Conservation (phyloP, 768 basidiomycete species). For the Serendipita indica region DNA sequence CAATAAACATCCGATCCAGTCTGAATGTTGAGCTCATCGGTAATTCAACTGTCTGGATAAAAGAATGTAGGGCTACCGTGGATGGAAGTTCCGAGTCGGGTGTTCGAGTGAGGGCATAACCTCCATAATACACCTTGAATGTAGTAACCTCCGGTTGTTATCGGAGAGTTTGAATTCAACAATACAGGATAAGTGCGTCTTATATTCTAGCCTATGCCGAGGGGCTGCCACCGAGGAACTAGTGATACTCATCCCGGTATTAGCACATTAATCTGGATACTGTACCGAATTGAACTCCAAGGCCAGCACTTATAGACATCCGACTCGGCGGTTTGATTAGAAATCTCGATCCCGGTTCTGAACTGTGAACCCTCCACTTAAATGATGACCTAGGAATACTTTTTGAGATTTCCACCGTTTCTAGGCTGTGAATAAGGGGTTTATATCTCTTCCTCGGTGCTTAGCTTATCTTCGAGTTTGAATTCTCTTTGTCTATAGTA, state of each 20-base stretch:
- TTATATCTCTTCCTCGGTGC: too few species aligned
- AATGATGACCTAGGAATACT: background rate
- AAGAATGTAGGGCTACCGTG: too few species aligned
- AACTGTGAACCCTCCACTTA: background rate
- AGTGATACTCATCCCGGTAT: conserved; percentile 28
- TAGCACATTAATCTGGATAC: conserved; percentile 19
- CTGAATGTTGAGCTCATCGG: too few species aligned
- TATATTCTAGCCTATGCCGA: conserved; percentile 24
- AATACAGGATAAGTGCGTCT: too few species aligned
- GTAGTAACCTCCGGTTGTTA: too few species aligned
- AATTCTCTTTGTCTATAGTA: background rate
- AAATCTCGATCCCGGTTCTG: background rate
- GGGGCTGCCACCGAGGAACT: conserved; percentile 28
- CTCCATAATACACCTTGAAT: too few species aligned
- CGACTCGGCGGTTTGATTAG: background rate
- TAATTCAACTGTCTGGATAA: too few species aligned
- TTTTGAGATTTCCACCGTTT: background rate
- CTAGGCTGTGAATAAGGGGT: background rate
- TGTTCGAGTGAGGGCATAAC: too few species aligned
- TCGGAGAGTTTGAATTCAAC: too few species aligned
- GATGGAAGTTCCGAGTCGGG: too few species aligned
- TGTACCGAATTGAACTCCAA: background rate
- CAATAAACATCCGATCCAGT: too few species aligned
- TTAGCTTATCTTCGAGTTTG: background rate
- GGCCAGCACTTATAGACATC: background rate